Percentiles rank a stretch among this genome's conserved stretches.
These are phyloP conservation scores for Colletotrichum acutatum DNA, from an alignment of 2,329 filamentous ascomycete species.

Conservation along the genomic window DNA sequence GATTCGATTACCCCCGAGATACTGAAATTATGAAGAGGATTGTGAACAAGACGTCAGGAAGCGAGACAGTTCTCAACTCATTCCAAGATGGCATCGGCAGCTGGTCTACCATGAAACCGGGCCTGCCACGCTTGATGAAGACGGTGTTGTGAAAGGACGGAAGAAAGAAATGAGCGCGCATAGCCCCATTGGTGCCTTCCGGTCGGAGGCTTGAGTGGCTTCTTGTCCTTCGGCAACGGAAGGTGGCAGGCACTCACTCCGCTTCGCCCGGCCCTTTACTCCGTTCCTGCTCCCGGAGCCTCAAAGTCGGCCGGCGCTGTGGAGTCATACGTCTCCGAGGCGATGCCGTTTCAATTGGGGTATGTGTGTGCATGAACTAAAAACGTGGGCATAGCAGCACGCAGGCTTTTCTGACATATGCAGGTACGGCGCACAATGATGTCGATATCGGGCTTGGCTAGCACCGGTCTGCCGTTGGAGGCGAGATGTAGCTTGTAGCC, in stretches of 20 bases:
- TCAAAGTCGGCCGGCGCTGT: neutral
- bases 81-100: neutral
- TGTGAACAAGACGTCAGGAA: neutral
- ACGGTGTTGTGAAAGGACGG: neutral
- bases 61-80: too few species aligned
- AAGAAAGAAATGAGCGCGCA: neutral
- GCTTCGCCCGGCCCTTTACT: neutral
- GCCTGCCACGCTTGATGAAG: too few species aligned
- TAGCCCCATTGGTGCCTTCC: neutral
- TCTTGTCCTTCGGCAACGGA: neutral
- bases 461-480: too few species aligned
- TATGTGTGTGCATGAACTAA: neutral
- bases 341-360: neutral
- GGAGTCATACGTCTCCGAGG: neutral
- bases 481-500: neutral
- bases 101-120: too few species aligned
- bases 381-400: neutral
- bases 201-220: neutral
- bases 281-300: neutral
- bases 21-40: neutral
- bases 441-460: neutral
- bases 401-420: neutral
- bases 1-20: too few species aligned
- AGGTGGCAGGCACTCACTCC: neutral
- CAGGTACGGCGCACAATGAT: conserved; percentile 29